Evolutionary conservation across 805 yeast species (phyloP).

Genomic region (Blastobotrys chiropterorum): DNA sequence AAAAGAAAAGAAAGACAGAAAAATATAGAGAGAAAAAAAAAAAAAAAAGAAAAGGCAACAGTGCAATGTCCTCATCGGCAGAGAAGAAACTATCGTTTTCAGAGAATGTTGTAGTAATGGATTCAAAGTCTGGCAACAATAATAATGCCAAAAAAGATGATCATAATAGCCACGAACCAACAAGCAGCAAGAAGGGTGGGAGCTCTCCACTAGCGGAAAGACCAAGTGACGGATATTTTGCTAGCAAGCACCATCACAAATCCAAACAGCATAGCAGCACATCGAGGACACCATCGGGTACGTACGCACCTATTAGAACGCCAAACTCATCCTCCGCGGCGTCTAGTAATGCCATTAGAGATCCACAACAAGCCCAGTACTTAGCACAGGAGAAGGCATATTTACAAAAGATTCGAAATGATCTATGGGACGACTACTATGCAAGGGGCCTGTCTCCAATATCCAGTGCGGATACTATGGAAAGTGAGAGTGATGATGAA

Average conservation of each 20-base stretch:
- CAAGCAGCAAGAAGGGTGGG: not conserved
- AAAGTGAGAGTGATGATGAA: slow-evolving; percentile 30
- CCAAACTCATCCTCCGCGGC: slow-evolving; percentile 13
- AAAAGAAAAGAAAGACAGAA: too few species aligned
- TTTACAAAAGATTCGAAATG: slow-evolving; percentile 54
- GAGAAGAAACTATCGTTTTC: slow-evolving; percentile 2
- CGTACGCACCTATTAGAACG: slow-evolving; percentile 23
- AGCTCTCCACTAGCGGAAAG: not conserved
- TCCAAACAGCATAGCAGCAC: not conserved
- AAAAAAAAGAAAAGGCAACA: not conserved
- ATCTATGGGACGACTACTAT: slow-evolving; percentile 61
- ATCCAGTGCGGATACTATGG: slow-evolving; percentile 23
- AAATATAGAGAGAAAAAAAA: too few species aligned
- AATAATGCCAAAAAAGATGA: not conserved
- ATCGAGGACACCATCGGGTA: slow-evolving; percentile 7
- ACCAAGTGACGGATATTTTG: slow-evolving; percentile 1
- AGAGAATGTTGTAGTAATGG: slow-evolving; percentile 1
- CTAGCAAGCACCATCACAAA: not conserved
- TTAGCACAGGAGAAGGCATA: slow-evolving; percentile 63
- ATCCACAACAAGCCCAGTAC: slow-evolving; percentile 35
- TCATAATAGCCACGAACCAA: not conserved
- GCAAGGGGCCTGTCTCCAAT: slow-evolving; percentile 50
- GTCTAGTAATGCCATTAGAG: slow-evolving; percentile 4
- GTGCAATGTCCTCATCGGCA: not conserved
- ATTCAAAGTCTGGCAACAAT: not conserved